Evolutionary conservation across 306 rosid species (phyloP).

Genomic region (Luffa acutangula): DNA sequence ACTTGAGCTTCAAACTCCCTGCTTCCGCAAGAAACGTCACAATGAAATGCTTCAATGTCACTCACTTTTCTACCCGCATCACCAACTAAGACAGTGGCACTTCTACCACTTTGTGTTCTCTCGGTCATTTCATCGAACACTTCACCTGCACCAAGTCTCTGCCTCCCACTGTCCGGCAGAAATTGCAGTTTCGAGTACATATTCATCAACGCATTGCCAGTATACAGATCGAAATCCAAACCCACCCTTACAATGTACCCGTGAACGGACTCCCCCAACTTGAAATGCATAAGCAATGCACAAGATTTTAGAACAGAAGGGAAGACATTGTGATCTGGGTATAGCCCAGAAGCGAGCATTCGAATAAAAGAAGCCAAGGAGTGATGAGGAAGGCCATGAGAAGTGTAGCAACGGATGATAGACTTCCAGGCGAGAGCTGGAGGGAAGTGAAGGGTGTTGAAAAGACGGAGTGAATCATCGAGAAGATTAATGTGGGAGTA

Average conservation of each 20-base stretch:
- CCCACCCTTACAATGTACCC: conserved; percentile 42
- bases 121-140: conserved; percentile 31
- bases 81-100: neutral
- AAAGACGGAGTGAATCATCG: conserved; percentile 31
- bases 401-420: conserved; percentile 55
- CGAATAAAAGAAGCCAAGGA: conserved; percentile 34
- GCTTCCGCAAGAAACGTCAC: neutral
- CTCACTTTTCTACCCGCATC: neutral
- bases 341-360: conserved; percentile 34
- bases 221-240: conserved; percentile 46
- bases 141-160: neutral
- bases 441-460: conserved; percentile 34
- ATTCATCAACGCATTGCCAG: conserved; percentile 67
- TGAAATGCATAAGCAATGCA: conserved; percentile 29
- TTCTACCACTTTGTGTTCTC: neutral
- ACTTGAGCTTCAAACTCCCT: neutral
- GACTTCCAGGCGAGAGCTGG: conserved; percentile 48
- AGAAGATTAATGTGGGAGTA: conserved; percentile 47
- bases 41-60: conserved; percentile 6
- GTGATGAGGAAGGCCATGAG: conserved; percentile 31
- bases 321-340: conserved; percentile 45
- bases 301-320: conserved; percentile 73
- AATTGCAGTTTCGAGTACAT: conserved; percentile 49
- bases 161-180: conserved; percentile 1
- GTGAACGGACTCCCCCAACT: conserved; percentile 51